Base-by-base conservation (phyloP, 2,329 filamentous ascomycete species). In the Fusarium tjaetaba region DNA sequence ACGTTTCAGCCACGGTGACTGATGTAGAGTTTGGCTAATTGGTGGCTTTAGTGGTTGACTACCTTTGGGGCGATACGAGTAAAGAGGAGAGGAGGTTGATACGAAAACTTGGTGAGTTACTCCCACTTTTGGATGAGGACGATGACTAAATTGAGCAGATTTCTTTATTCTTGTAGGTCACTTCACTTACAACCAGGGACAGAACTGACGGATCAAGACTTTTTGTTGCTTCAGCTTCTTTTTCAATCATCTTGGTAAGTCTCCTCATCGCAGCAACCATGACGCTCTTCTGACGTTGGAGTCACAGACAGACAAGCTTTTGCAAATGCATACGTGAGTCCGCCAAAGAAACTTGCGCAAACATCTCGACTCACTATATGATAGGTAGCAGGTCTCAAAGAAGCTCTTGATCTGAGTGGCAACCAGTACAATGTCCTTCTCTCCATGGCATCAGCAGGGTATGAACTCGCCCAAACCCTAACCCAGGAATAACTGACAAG, bases 331-430 rank as follows among this genome's bases (percentile, higher is more conserved):
- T 74, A 74, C 22, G 71, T 72, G 16, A n/a, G 48, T 16, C 0
- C 0, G 6, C 6, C 9, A 1, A 4, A 14, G 3, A n/a, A n/a
- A n/a, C n/a, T n/a, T n/a, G n/a, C n/a, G n/a, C n/a, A n/a, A n/a
- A n/a, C n/a, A n/a, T n/a, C n/a, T n/a, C n/a, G n/a, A n/a, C n/a
- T n/a, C n/a, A n/a, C n/a, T n/a, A n/a, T n/a, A n/a, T 2, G 11
- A 24, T 10, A 78, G 76, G 84, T 86, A 8, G 83, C 82, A 8
- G 85, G 85, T 2, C 81, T 85, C 56, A 81, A 82, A 65, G 84
- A 86, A 68, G 83, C 85, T 3, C 77, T 86, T 22, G 83, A 78
- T 1, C 57, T 87, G 45, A 84, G 81, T 4, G 84, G 84, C 3
- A 84, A 82, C 30, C 72, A 85, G 74, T 79, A 79, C 68, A 78